Conservation (phyloP, 305 asterid species). For the Fraxinus nigra region DNA sequence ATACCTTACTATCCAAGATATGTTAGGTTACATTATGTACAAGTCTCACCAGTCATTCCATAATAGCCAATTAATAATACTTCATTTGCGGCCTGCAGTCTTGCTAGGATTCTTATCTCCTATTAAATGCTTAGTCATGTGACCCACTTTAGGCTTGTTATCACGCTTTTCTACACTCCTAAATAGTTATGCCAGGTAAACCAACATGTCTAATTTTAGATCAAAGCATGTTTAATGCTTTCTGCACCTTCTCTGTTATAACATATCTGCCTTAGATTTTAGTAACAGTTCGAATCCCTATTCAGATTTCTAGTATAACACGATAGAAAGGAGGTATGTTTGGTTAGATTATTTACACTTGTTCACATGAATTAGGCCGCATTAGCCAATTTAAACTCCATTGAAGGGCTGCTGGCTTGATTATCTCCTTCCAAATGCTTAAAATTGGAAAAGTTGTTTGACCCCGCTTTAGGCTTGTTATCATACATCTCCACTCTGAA, state of each 20-base stretch:
- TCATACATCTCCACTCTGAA: background rate
- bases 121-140: background rate
- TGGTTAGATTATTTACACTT: background rate
- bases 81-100: background rate
- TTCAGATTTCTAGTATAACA: background rate
- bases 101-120: background rate
- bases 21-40: background rate
- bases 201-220: background rate
- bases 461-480: background rate
- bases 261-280: constrained; percentile 9
- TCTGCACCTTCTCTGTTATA: background rate
- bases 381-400: background rate
- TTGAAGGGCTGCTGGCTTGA: background rate
- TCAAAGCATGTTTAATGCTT: constrained; percentile 4
- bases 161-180: background rate
- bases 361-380: background rate
- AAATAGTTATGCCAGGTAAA: background rate
- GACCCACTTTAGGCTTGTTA: background rate
- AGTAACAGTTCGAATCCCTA: background rate
- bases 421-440: background rate
- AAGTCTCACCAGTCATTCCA: background rate
- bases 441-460: background rate
- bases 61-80: background rate
- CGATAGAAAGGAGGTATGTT: background rate
- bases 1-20: background rate